Evolutionary conservation across 495 filamentous ascomycete species (phyloP), one percentile per base, ranked within the genome.

Genomic region (Trichocladium antarcticum): DNA sequence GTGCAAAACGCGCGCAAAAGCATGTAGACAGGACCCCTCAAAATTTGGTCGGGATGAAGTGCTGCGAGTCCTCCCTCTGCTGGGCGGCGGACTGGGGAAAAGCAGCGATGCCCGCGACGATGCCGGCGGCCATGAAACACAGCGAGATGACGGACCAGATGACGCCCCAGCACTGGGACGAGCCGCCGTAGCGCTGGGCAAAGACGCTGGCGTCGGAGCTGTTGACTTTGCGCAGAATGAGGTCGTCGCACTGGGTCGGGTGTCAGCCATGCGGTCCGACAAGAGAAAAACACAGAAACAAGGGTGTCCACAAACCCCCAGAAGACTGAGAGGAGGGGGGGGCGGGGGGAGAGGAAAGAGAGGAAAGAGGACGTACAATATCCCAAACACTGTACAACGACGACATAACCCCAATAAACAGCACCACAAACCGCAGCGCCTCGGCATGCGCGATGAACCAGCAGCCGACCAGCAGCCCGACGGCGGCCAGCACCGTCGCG

Each of bases 171-270:
- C 84, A 89, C 52, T 83, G 83, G 16, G 82, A 85, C 2, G 82
- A 85, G 32, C 84, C 84, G 14, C 84, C 84, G 56, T 87, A 89
- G 22, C 76, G 73, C 64, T 84, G 70, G 6, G 84, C 84, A 53
- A 89, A 89, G 14, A 85, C 81, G 57, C 80, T 85, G n/a, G 84
- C 83, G 63, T 89, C 84, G 6, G 83, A 87, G 32, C 72, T 77
- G 58, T 89, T 87, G 41, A 87, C 83, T 68, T 89, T 89, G 44
- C 84, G 77, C 3, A 89, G 70, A 58, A 89, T 87, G n/a, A 89
- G 71, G 51, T 89, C 84, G 50, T 89, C 84, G 61, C 84, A 89
- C 60, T 63, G 16, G 24, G 0, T 8, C 16, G 1, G 14, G 12
- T 38, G 35, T 57, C 31, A 57, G 50, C 46, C 45, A 5, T 29